Percentiles rank a stretch among this genome's conserved stretches.
phyloP scores from a whole-genome alignment of 768 basidiomycete genomes.

The Lentinula boryana region DNA sequence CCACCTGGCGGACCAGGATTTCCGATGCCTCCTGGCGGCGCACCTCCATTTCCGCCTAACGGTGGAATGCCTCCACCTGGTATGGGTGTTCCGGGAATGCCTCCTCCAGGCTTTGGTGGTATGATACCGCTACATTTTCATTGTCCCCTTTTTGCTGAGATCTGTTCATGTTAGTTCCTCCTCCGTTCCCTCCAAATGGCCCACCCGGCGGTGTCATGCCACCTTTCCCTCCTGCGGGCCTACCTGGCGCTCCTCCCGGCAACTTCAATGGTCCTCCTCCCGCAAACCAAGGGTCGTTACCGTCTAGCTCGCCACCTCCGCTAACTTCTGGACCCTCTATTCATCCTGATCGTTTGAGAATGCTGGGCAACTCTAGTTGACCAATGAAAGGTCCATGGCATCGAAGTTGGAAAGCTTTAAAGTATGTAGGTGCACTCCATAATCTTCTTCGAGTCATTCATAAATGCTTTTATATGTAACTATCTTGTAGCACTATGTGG shows the following conservation, averaged over 20 bases:
- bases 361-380: constrained; percentile 44
- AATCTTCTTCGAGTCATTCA: not conserved
- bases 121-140: constrained; percentile 16
- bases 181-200: constrained; percentile 50
- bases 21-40: constrained; percentile 47
- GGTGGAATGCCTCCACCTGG: constrained; percentile 42
- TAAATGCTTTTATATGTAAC: not conserved
- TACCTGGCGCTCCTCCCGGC: constrained; percentile 18
- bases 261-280: constrained; percentile 14
- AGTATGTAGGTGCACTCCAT: not conserved
- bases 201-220: constrained; percentile 40
- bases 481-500: not conserved
- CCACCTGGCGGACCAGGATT: constrained; percentile 56
- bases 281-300: constrained; percentile 27
- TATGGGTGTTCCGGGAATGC: constrained; percentile 31
- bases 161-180: constrained; percentile 23
- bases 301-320: constrained; percentile 19
- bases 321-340: constrained; percentile 53
- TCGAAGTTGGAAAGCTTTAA: not conserved
- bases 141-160: constrained; percentile 1
- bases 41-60: constrained; percentile 70
- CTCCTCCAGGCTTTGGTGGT: constrained; percentile 40
- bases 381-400: not conserved
- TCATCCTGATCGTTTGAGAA: constrained; percentile 78
- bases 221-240: constrained; percentile 36